Percentiles rank a stretch among this genome's conserved stretches.
These are phyloP conservation scores for Candida neerlandica DNA, from an alignment of 1,139 yeast species.

Conservation along the genomic window DNA sequence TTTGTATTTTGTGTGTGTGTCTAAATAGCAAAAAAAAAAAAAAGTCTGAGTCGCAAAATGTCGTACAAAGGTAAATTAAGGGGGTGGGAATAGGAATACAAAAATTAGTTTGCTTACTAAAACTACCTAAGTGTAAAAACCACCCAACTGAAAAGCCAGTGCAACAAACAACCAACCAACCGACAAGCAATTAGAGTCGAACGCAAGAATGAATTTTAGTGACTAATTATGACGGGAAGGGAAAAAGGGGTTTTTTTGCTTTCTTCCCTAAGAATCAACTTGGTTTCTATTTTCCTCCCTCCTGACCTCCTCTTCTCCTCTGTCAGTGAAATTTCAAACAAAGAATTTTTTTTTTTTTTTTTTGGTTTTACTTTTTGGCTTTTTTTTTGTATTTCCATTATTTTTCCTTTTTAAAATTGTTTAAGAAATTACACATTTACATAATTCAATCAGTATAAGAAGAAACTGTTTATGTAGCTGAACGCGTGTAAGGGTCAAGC, in stretches of 20 bases:
- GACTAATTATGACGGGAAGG: not conserved
- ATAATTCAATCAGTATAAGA: not conserved
- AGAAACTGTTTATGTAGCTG: no score
- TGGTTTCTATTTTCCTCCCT: not conserved
- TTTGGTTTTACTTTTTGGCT: not conserved
- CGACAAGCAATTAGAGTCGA: no score
- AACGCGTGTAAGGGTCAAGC: no score
- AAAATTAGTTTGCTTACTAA: no score
- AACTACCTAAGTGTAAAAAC: not conserved
- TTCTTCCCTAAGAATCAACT: not conserved
- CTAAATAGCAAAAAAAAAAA: not conserved
- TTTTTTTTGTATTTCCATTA: not conserved
- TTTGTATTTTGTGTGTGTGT: not conserved
- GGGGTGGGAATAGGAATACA: slow-evolving; percentile 1
- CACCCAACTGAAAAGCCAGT: not conserved
- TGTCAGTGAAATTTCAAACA: not conserved
- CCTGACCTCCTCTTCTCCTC: not conserved
- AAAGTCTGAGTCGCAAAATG: slow-evolving; percentile 1
- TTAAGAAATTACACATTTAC: slow-evolving; percentile 2
- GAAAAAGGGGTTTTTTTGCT: slow-evolving; percentile 1
- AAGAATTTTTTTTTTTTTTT: not conserved
- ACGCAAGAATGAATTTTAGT: no score
- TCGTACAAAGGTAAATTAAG: slow-evolving; percentile 2
- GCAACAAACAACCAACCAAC: not conserved
- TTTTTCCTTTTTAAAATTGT: not conserved